phyloP scores from a whole-genome alignment of 2,329 filamentous ascomycete species.

The Aspergillus caelatus region DNA sequence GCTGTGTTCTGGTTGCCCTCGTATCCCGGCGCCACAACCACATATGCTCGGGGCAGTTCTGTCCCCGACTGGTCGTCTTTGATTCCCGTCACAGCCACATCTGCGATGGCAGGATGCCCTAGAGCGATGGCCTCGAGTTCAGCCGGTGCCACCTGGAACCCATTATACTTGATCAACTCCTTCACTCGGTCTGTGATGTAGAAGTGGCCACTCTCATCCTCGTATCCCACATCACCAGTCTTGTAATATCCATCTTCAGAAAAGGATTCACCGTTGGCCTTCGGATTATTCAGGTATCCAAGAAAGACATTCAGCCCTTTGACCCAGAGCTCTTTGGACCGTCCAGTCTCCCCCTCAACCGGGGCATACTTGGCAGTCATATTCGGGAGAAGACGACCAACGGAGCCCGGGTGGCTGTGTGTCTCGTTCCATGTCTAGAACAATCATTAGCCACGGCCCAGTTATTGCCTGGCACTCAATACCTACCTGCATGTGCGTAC shows the following conservation, averaged over 20 bases:
- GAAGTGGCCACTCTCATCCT: conserved; percentile 71
- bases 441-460: neutral
- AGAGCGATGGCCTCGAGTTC: conserved; percentile 57
- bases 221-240: conserved; percentile 75
- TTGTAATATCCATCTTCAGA: conserved; percentile 75
- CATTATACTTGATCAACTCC: conserved; percentile 60
- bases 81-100: conserved; percentile 61
- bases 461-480: neutral
- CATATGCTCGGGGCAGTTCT: conserved; percentile 55
- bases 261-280: conserved; percentile 68
- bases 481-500: conserved; percentile 18
- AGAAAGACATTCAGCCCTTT: conserved; percentile 76
- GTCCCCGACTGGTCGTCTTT: conserved; percentile 59
- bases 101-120: conserved; percentile 47
- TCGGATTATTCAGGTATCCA: conserved; percentile 72
- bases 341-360: conserved; percentile 3
- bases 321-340: conserved; percentile 45
- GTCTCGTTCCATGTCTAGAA: too few species aligned
- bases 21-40: too few species aligned
- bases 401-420: conserved; percentile 13
- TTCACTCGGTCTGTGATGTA: conserved; percentile 80
- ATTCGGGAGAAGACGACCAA: conserved; percentile 22
- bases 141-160: conserved; percentile 65
- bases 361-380: conserved; percentile 15
- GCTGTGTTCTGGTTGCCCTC: too few species aligned